A percentile compares a stretch with the other conserved stretches of the same genome.
Evolutionary conservation across 1,139 yeast genomes (phyloP).

Genomic region (Nadsonia starkeyi-henricii): DNA sequence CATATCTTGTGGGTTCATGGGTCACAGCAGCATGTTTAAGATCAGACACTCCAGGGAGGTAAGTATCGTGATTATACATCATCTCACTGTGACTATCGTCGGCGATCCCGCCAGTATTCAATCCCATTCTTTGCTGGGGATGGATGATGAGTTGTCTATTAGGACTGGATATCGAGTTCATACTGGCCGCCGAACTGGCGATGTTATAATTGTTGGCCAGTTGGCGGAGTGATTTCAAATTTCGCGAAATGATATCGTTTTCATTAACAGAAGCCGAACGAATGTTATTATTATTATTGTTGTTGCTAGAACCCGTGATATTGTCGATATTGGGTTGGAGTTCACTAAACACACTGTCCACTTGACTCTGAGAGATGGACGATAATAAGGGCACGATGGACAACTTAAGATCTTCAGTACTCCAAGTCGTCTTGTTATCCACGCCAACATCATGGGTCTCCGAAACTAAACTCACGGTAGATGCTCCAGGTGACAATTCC

Average conservation of each 20-base stretch:
- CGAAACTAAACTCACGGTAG: no score
- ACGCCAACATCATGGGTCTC: no score
- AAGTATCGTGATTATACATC: neutral
- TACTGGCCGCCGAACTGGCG: neutral
- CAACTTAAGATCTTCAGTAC: neutral
- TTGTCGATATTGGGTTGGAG: neutral
- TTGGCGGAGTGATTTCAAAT: neutral
- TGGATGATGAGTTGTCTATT: neutral
- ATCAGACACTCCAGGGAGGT: neutral
- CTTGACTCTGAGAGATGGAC: neutral
- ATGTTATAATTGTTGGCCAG: neutral
- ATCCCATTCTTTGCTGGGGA: no score
- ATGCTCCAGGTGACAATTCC: no score
- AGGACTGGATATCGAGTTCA: neutral
- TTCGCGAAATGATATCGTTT: neutral
- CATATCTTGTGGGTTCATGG: neutral
- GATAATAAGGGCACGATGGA: neutral
- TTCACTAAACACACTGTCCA: neutral
- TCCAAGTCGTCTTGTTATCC: neutral
- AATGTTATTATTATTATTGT: neutral
- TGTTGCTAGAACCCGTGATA: neutral
- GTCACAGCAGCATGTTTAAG: neutral
- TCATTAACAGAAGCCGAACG: neutral
- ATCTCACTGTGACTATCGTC: neutral
- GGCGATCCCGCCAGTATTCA: no score